phyloP scores from a whole-genome alignment of 257 asterid genomes.

The Solanum lycopersicoides region DNA sequence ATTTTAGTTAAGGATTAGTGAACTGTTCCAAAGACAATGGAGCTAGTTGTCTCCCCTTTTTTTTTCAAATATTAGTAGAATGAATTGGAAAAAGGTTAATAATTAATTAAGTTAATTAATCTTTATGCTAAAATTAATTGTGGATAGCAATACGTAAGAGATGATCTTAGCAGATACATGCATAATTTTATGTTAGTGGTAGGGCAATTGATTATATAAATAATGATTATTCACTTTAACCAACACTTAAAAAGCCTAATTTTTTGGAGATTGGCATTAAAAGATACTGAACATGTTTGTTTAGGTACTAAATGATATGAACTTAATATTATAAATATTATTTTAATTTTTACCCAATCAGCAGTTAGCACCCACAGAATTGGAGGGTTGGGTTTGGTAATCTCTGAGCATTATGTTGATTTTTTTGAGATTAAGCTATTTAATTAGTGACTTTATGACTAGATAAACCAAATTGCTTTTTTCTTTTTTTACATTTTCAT shows the following conservation, averaged over 20 bases:
- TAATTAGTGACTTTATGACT: conserved; percentile 1
- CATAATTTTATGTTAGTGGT: conserved; percentile 4
- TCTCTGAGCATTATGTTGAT: neutral
- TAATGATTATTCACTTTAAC: neutral
- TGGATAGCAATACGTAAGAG: neutral
- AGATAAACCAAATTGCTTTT: neutral
- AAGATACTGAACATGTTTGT: neutral
- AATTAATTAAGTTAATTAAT: neutral
- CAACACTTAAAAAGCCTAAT: conserved; percentile 17
- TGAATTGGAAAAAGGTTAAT: neutral
- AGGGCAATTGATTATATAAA: neutral
- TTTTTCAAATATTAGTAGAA: neutral
- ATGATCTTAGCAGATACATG: neutral
- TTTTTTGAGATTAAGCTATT: neutral
- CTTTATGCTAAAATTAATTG: neutral
- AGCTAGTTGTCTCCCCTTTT: neutral
- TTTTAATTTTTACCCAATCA: neutral
- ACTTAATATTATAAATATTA: neutral
- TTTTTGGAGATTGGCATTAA: conserved; percentile 16
- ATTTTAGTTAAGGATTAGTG: neutral
- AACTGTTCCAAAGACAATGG: conserved; percentile 9
- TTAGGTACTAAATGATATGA: neutral
- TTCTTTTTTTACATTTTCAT: neutral
- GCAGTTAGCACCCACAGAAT: neutral
- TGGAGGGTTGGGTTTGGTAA: neutral